phyloP scores from a whole-genome alignment of 768 basidiomycete genomes.

The Leccinum olivaceopallidum region DNA sequence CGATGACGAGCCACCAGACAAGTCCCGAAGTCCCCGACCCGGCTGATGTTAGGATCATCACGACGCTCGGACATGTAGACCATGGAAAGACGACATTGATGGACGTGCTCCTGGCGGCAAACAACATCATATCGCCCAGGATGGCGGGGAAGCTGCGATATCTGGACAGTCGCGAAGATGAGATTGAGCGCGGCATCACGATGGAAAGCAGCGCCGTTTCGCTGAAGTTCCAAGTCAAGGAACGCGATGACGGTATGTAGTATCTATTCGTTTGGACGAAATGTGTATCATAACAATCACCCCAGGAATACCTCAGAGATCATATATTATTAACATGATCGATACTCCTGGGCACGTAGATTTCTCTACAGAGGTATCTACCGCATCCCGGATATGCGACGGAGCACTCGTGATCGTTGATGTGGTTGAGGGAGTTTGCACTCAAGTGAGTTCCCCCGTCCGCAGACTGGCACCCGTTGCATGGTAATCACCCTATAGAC shows the following conservation, averaged over 20 bases:
- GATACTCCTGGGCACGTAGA: conserved; percentile 99
- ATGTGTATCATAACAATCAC: conserved; percentile 34
- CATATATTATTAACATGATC: conserved; percentile 91
- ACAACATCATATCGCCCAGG: conserved; percentile 92
- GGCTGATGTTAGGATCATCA: conserved; percentile 70
- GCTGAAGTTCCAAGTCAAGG: conserved; percentile 81
- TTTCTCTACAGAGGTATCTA: conserved; percentile 96
- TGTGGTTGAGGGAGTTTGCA: conserved; percentile 97
- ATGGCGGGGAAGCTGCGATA: conserved; percentile 98
- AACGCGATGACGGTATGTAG: conserved; percentile 60
- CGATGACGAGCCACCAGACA: conserved; percentile 24
- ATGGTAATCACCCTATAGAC: conserved; percentile 53
- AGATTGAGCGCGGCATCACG: conserved; percentile 96
- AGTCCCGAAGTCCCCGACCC: conserved; percentile 31
- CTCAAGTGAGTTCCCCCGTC: conserved; percentile 66
- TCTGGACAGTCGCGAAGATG: conserved; percentile 93
- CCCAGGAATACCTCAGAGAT: conserved; percentile 58
- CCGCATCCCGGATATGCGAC: conserved; percentile 90
- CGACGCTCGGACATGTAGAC: conserved; percentile 88
- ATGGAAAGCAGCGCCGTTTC: conserved; percentile 99
- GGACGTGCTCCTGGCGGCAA: conserved; percentile 93
- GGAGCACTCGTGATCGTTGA: conserved; percentile 95
- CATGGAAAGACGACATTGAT: conserved; percentile 97
- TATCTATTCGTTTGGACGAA: neutral
- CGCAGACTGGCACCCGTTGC: neutral